These are phyloP conservation scores for Penicillium sp. DNA, from an alignment of 2,329 filamentous ascomycete genomes.

Conservation along the genomic window DNA sequence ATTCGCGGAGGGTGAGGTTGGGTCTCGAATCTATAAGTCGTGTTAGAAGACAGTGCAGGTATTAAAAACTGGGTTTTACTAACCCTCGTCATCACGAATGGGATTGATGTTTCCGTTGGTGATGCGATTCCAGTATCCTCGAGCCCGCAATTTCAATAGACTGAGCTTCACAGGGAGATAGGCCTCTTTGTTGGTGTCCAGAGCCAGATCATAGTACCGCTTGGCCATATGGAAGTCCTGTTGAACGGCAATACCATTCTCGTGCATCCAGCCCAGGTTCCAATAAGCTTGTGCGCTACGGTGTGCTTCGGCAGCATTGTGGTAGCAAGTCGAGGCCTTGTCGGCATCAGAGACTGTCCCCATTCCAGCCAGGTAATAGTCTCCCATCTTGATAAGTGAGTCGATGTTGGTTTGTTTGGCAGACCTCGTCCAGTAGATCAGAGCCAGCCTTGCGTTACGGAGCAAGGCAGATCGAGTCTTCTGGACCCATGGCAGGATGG, in stretches of 20 bases:
- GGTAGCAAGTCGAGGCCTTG: slow-evolving; percentile 91
- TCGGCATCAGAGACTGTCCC: slow-evolving; percentile 70
- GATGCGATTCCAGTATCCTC: slow-evolving; percentile 92
- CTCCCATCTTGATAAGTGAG: slow-evolving; percentile 94
- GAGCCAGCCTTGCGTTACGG: slow-evolving; percentile 63
- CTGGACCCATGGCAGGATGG: slow-evolving; percentile 50
- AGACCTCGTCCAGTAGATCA: slow-evolving; percentile 94
- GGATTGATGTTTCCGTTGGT: slow-evolving; percentile 89
- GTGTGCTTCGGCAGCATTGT: slow-evolving; percentile 84
- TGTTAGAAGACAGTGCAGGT: slow-evolving; percentile 27
- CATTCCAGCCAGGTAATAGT: slow-evolving; percentile 86
- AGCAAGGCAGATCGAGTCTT: slow-evolving; percentile 48
- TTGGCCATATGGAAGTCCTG: slow-evolving; percentile 98
- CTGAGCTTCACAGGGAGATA: slow-evolving; percentile 91
- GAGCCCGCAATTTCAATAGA: slow-evolving; percentile 75
- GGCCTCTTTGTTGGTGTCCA: slow-evolving; percentile 88
- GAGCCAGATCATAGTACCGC: slow-evolving; percentile 87
- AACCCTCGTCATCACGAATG: slow-evolving; percentile 85
- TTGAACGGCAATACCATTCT: slow-evolving; percentile 87
- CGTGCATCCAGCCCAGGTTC: slow-evolving; percentile 99
- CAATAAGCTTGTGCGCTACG: slow-evolving; percentile 93
- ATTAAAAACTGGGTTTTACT: slow-evolving; percentile 32
- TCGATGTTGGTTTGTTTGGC: slow-evolving; percentile 92
- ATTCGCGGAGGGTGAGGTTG: slow-evolving; percentile 77
- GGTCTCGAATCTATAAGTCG: slow-evolving; percentile 60